These are phyloP conservation scores for Crassisporium funariophilum DNA, from an alignment of 768 basidiomycete genomes.

Conservation along the genomic window DNA sequence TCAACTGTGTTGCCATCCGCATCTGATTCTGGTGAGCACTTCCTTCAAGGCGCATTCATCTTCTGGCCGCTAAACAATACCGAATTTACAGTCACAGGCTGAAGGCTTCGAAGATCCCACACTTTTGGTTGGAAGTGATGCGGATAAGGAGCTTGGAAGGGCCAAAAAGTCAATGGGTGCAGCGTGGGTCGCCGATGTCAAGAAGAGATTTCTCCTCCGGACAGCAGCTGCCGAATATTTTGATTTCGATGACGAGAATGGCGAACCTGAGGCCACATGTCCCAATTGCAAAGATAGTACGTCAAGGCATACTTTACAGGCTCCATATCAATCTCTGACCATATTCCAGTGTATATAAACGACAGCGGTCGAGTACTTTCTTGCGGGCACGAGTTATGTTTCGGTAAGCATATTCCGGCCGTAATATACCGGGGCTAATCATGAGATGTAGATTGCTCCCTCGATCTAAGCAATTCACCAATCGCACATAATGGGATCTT, in stretches of 20 bases:
- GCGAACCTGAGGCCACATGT: conserved; percentile 50
- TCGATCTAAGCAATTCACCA: conserved; percentile 51
- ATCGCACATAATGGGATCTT: conserved; percentile 62
- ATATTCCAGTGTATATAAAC: conserved; percentile 43
- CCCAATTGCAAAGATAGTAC: conserved; percentile 68
- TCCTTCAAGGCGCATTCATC: neutral
- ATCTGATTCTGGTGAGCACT: conserved; percentile 60
- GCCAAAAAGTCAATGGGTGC: conserved; percentile 51
- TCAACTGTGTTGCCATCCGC: conserved; percentile 74
- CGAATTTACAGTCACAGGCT: conserved; percentile 31
- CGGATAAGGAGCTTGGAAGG: conserved; percentile 58
- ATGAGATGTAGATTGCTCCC: conserved; percentile 53
- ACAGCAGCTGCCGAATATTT: conserved; percentile 44
- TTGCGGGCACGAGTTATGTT: conserved; percentile 72
- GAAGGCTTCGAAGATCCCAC: conserved; percentile 55
- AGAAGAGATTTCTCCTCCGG: conserved; percentile 42
- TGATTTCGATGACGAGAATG: conserved; percentile 49
- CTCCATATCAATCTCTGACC: neutral
- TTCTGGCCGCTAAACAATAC: neutral
- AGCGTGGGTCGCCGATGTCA: conserved; percentile 43
- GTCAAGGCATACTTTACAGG: conserved; percentile 13
- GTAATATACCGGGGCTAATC: neutral
- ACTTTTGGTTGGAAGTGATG: conserved; percentile 45
- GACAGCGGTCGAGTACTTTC: conserved; percentile 60
- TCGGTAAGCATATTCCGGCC: conserved; percentile 36